A percentile compares a stretch with the other conserved stretches of the same genome.
These are phyloP conservation scores for Fusarium falciforme DNA, from an alignment of 2,329 filamentous ascomycete genomes.

Conservation along the genomic window DNA sequence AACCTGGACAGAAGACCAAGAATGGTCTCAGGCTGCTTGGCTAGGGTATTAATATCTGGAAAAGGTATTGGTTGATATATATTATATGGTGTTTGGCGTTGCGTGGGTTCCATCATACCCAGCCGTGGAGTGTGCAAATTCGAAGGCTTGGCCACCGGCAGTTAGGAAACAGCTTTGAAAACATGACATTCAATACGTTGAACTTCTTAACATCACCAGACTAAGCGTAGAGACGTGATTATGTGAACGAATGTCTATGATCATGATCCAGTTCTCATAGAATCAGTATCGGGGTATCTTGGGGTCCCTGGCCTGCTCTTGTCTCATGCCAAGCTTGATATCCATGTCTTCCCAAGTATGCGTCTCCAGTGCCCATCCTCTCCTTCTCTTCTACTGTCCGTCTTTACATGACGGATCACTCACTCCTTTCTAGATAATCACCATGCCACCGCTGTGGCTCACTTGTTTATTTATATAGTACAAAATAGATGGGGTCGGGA, in stretches of 20 bases:
- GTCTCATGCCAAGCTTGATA: conserved; percentile 14
- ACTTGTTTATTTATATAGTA: conserved; percentile 33
- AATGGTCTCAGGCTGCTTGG: conserved; percentile 71
- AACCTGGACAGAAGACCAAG: conserved; percentile 75
- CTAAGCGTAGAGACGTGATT: neutral
- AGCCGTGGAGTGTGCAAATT: neutral
- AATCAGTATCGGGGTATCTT: conserved; percentile 40
- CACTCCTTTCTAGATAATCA: conserved; percentile 16
- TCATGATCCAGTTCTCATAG: conserved; percentile 16
- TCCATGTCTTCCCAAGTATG: conserved; percentile 5
- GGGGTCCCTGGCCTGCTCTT: conserved; percentile 10
- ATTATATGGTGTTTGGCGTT: conserved; percentile 37
- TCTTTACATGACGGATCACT: neutral
- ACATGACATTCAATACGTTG: neutral
- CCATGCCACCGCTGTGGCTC: conserved; percentile 11
- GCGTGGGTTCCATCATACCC: conserved; percentile 15
- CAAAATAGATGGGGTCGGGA: conserved; percentile 22
- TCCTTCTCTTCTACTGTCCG: conserved; percentile 1
- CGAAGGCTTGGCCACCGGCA: neutral
- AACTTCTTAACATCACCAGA: neutral
- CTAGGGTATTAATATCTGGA: conserved; percentile 44
- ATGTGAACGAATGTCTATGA: neutral
- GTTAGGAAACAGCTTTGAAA: neutral
- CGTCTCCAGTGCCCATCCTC: neutral
- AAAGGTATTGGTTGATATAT: neutral